Conservation (phyloP, 768 basidiomycete genomes). For the Suillus discolor region DNA sequence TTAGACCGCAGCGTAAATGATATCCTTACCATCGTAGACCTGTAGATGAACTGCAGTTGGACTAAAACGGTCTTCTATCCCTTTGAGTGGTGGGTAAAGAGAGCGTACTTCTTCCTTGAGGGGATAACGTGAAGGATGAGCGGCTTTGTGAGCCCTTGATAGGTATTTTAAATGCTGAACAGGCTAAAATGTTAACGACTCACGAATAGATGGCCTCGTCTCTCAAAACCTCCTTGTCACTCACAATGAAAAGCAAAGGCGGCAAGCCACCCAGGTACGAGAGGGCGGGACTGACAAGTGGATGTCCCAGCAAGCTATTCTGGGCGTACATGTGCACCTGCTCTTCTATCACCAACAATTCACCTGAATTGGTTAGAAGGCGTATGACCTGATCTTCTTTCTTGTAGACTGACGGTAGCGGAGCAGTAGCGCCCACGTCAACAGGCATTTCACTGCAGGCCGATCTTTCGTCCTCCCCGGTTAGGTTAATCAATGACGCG, state of each 20-base stretch:
- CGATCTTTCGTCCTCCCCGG: conserved; percentile 11
- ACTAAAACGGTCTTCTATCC: conserved; percentile 52
- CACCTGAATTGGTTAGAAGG: conserved; percentile 49
- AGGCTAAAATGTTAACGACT: conserved; percentile 6
- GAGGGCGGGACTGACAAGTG: conserved; percentile 79
- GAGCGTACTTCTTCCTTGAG: conserved; percentile 44
- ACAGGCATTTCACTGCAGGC: conserved; percentile 38
- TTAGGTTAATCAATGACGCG: conserved; percentile 14
- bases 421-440: conserved; percentile 50
- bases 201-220: conserved; percentile 91
- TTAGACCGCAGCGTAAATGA: conserved; percentile 25
- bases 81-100: conserved; percentile 59
- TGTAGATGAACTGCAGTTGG: conserved; percentile 89
- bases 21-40: conserved; percentile 75
- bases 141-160: conserved; percentile 88
- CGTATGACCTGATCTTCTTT: conserved; percentile 46
- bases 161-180: neutral
- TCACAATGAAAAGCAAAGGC: conserved; percentile 81
- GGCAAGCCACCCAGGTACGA: conserved; percentile 90
- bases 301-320: conserved; percentile 77
- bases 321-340: conserved; percentile 89
- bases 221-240: conserved; percentile 88
- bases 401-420: conserved; percentile 42
- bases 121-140: conserved; percentile 72
- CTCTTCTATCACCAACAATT: conserved; percentile 53